Evolutionary conservation across 2,329 filamentous ascomycete genomes (phyloP).

Genomic region (Pseudocercospora crystallina): DNA sequence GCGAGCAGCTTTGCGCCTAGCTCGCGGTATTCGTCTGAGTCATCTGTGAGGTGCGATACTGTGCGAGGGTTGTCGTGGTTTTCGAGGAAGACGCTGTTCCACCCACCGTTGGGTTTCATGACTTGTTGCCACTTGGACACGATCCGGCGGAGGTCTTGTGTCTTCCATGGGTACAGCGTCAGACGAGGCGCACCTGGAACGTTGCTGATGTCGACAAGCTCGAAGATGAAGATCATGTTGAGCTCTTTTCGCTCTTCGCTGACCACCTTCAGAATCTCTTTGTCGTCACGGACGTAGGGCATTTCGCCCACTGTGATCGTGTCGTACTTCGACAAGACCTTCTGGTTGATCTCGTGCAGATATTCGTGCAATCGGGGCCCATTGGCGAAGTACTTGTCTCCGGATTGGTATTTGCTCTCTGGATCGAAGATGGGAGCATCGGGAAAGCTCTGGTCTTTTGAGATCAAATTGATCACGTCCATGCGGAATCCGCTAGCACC

Average conservation of each 20-base stretch:
- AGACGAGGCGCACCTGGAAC: slow-evolving; percentile 35
- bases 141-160: slow-evolving; percentile 29
- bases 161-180: slow-evolving; percentile 42
- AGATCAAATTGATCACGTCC: slow-evolving; percentile 52
- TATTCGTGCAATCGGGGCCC: slow-evolving; percentile 60
- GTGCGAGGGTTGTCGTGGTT: slow-evolving; percentile 53
- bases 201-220: slow-evolving; percentile 44
- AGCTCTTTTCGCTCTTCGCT: slow-evolving; percentile 43
- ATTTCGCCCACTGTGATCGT: slow-evolving; percentile 63
- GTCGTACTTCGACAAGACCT: slow-evolving; percentile 56
- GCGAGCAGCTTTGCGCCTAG: slow-evolving; percentile 49
- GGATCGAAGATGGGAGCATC: slow-evolving; percentile 45
- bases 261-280: slow-evolving; percentile 45
- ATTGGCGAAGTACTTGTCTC: slow-evolving; percentile 54
- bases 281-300: slow-evolving; percentile 51
- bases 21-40: slow-evolving; percentile 47
- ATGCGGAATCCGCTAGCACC: slow-evolving; percentile 47
- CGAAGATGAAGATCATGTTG: slow-evolving; percentile 53
- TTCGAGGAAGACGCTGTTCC: slow-evolving; percentile 55
- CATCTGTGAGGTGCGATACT: slow-evolving; percentile 50
- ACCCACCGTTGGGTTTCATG: slow-evolving; percentile 50
- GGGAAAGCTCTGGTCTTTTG: slow-evolving; percentile 44
- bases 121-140: slow-evolving; percentile 46
- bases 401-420: slow-evolving; percentile 48
- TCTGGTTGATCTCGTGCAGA: slow-evolving; percentile 53